Conservation (phyloP, 768 basidiomycete species). For the Naganishia antarctica region DNA sequence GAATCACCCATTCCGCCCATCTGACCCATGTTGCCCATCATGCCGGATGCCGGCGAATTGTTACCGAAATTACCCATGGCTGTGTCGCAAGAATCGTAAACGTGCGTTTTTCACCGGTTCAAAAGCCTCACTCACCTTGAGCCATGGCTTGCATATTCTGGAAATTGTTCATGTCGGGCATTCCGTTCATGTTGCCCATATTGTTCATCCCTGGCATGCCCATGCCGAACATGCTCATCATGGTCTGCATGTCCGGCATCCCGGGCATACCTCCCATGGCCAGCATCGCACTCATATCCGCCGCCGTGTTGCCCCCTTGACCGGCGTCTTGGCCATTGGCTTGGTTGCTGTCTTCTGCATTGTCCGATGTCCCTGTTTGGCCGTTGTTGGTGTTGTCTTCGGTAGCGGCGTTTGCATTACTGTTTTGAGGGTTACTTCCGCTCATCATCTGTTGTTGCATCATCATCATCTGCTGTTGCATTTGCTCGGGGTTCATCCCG, state of each 20-base stretch:
- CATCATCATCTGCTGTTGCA: slow-evolving; percentile 58
- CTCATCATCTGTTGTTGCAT: slow-evolving; percentile 56
- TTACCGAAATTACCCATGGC: slow-evolving; percentile 12
- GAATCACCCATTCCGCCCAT: neutral
- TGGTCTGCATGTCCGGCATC: slow-evolving; percentile 36
- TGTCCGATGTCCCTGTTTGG: slow-evolving; percentile 37
- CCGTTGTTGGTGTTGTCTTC: slow-evolving; percentile 61
- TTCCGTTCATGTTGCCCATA: slow-evolving; percentile 24
- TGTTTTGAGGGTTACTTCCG: slow-evolving; percentile 18
- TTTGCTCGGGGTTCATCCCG: slow-evolving; percentile 69
- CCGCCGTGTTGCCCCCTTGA: slow-evolving; percentile 58
- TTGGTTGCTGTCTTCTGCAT: slow-evolving; percentile 31
- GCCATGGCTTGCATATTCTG: slow-evolving; percentile 14
- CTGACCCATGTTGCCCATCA: slow-evolving; percentile 8
- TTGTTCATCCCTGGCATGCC: slow-evolving; percentile 23
- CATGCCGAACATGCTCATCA: slow-evolving; percentile 30
- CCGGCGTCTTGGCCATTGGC: slow-evolving; percentile 34
- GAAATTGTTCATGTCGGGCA: slow-evolving; percentile 12
- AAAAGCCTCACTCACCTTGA: neutral
- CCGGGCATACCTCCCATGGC: slow-evolving; percentile 65
- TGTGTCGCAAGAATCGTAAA: neutral
- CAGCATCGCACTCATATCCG: slow-evolving; percentile 77
- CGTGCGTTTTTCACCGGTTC: neutral
- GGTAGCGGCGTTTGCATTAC: slow-evolving; percentile 62
- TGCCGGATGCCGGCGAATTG: slow-evolving; percentile 3